These are phyloP conservation scores for Coriolopsis trogii DNA, from an alignment of 1,284 basidiomycete genomes.

Conservation along the genomic window DNA sequence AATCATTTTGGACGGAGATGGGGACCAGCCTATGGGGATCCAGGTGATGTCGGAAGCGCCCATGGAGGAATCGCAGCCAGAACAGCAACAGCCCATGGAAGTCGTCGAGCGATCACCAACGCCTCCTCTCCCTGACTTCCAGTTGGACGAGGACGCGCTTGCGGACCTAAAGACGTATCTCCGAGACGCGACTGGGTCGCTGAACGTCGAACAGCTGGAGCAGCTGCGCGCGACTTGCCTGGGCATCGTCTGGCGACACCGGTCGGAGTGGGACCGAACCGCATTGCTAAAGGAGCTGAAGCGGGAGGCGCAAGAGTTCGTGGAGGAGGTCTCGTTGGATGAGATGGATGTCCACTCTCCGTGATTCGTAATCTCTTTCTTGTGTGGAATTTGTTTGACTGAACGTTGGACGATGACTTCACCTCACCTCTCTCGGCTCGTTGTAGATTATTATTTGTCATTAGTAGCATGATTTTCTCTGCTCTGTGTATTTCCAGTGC, in stretches of 20 bases:
- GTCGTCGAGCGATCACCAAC: constrained; percentile 63
- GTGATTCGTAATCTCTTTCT: no score
- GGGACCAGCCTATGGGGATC: constrained; percentile 16
- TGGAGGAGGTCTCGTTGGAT: constrained; percentile 53
- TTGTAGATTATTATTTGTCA: constrained; percentile 18
- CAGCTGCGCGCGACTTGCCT: constrained; percentile 88
- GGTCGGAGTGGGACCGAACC: constrained; percentile 84
- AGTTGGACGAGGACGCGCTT: constrained; percentile 52
- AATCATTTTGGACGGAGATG: constrained; percentile 12
- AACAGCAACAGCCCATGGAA: constrained; percentile 43
- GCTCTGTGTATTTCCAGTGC: constrained; percentile 14
- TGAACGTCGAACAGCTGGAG: constrained; percentile 90
- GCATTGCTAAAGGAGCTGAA: constrained; percentile 62
- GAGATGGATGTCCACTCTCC: constrained; percentile 26
- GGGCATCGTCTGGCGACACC: constrained; percentile 78
- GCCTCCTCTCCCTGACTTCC: constrained; percentile 67
- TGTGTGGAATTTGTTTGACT: background rate
- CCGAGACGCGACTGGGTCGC: constrained; percentile 50
- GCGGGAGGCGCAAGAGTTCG: constrained; percentile 58
- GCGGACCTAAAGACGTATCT: constrained; percentile 49
- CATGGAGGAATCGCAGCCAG: background rate
- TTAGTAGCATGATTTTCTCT: constrained; percentile 11
- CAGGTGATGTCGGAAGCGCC: constrained; percentile 14
- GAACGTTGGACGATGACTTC: background rate
- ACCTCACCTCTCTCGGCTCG: background rate